Conservation (phyloP, 1,139 yeast genomes). For the Meyerozyma athensensis region DNA sequence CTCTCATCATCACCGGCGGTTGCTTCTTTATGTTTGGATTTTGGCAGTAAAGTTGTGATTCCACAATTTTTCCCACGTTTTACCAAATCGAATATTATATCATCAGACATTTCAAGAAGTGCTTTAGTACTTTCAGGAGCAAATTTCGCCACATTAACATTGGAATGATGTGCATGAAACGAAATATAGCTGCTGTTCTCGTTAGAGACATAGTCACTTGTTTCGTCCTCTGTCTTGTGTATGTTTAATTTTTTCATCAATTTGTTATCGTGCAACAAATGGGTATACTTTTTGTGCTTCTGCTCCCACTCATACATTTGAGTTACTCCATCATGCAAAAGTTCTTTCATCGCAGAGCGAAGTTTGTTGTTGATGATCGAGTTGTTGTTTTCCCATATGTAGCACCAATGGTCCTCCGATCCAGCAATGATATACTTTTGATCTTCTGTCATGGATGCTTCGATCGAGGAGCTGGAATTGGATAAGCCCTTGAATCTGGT, state of each 20-base stretch:
- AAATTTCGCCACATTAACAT: slow-evolving; percentile 70
- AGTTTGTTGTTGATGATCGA: slow-evolving; percentile 36
- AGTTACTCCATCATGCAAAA: slow-evolving; percentile 32
- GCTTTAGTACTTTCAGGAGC: slow-evolving; percentile 74
- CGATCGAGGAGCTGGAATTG: slow-evolving; percentile 66
- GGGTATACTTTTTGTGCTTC: slow-evolving; percentile 30
- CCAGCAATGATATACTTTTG: slow-evolving; percentile 53
- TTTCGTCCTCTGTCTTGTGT: slow-evolving; percentile 20
- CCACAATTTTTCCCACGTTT: slow-evolving; percentile 22
- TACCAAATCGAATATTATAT: slow-evolving; percentile 64
- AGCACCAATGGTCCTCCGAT: slow-evolving; percentile 67
- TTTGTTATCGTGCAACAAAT: slow-evolving; percentile 30
- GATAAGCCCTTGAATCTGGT: slow-evolving; percentile 71
- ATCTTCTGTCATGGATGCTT: slow-evolving; percentile 61
- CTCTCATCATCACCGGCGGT: slow-evolving; percentile 1
- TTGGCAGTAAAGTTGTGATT: background rate
- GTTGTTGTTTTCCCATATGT: slow-evolving; percentile 60
- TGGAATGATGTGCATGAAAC: slow-evolving; percentile 73
- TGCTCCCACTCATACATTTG: slow-evolving; percentile 28
- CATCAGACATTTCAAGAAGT: slow-evolving; percentile 67
- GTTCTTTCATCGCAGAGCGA: slow-evolving; percentile 30
- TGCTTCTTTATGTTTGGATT: slow-evolving; percentile 2
- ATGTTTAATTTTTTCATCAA: slow-evolving; percentile 23
- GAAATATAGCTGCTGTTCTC: slow-evolving; percentile 55
- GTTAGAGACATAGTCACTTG: slow-evolving; percentile 30